phyloP scores from a whole-genome alignment of 148 eudicot species.

The Rhododendron griersonianum region DNA sequence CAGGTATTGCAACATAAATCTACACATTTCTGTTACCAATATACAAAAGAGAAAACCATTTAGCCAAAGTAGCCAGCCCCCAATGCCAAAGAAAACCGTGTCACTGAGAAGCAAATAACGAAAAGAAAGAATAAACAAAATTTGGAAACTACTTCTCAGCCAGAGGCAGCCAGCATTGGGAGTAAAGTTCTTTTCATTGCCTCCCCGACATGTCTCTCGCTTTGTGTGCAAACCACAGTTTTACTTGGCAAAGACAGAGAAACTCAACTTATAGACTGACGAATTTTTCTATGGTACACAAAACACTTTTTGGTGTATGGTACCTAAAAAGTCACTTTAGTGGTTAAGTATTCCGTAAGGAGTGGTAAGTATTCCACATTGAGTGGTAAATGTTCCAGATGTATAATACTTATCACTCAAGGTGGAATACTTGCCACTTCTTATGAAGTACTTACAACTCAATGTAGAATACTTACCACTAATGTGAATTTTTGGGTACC shows the following conservation, averaged over 20 bases:
- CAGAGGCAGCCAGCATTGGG: not conserved
- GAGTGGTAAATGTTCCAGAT: too few species aligned
- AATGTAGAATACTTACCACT: too few species aligned
- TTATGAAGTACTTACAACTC: too few species aligned
- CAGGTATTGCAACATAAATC: not conserved
- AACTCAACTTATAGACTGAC: not conserved
- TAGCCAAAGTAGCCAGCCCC: not conserved
- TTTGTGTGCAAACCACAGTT: not conserved
- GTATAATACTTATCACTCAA: too few species aligned
- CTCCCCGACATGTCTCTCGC: not conserved
- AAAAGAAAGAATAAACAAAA: not conserved
- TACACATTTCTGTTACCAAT: not conserved
- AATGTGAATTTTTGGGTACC: too few species aligned
- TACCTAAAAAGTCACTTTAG: too few species aligned
- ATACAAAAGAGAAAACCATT: not conserved
- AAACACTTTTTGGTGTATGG: too few species aligned
- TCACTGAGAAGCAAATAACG: not conserved
- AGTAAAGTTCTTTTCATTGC: not conserved
- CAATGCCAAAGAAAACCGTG: not conserved
- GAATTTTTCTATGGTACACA: too few species aligned
- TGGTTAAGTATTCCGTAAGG: too few species aligned
- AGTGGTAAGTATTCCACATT: too few species aligned
- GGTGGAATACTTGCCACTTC: too few species aligned
- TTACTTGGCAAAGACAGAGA: not conserved
- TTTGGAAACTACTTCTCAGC: not conserved